Evolutionary conservation across 2,329 filamentous ascomycete genomes (phyloP), one percentile per base, ranked within the genome.

Genomic region (Onygenales sp.): DNA sequence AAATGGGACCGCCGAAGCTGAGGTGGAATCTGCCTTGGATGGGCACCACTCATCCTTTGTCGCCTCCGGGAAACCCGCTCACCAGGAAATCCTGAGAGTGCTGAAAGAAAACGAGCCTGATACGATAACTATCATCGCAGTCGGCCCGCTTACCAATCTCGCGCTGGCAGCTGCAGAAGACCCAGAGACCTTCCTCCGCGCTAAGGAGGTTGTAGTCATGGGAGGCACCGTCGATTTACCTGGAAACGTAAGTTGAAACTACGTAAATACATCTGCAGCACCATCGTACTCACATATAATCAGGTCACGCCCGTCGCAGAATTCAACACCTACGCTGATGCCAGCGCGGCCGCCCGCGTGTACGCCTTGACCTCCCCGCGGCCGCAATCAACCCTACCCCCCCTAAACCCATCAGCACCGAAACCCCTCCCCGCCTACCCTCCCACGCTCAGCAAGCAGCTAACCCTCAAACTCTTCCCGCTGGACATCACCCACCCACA

Each of bases 201-300:
- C 84, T 48, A 95, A 94, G 69, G 90, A 97, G 70, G 80, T 98
- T 2, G 85, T 95, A 3, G 87, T 96, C 46, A 98, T 98, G 93
- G 93, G 92, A 55, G 93, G 93, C 55, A 85, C 88, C 27, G 80
- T 98, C 52, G 78, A 87, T 55, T 74, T 83, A 44, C 79, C 84
- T 50, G 93, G 93, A 61, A 98, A 98, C 69, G 83, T 88, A 64
- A 84, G 83, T 45, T 36, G 11, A 13, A 8, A 42, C 33, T 10
- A 14, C 14, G 3, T 49, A 10, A 39, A 38, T 17, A 7, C 7
- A 47, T 27, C 38, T 7, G 7, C 17, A 31, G 27, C 2, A n/a
- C 17, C 36, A 10, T 13, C 17, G 14, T 49, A 33, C n/a, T 38
- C 10, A 38, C 11, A 13, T n/a, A 45, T 7, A 42, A 38, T 1